Evolutionary conservation across 306 rosid species (phyloP), one percentile per base, ranked within the genome.

Genomic region (Vigna mungo): DNA sequence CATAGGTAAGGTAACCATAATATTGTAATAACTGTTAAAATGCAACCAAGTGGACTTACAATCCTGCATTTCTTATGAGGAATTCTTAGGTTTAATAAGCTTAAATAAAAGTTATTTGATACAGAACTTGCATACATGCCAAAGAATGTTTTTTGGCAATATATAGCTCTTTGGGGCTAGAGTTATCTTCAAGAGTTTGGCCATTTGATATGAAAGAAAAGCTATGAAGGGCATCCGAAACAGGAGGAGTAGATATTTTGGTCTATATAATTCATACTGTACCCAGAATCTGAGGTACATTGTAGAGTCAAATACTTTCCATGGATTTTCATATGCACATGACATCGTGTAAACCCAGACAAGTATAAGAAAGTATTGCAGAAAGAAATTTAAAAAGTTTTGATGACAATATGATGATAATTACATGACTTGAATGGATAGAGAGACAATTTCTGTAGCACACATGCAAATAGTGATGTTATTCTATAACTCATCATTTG

Each of bases 21-120:
- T 78, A 46, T 78, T 68, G 52, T 78, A 47, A 68, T 27, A 44
- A 58, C 32, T 20, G 16, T 32, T 68, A 54, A 67, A 69, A 62
- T 52, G 74, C 23, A 23, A 34, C 66, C n/a, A n/a, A n/a, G n/a
- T n/a, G n/a, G n/a, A n/a, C n/a, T n/a, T n/a, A n/a, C n/a, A n/a
- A n/a, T n/a, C n/a, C 39, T 51, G 75, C 65, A 56, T 55, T 49
- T 37, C 51, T 23, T 14, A 17, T 47, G 78, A 48, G 44, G 21
- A 48, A 34, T 68, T 44, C 59, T 74, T 60, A 21, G 56, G 64
- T 66, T 68, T 63, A 51, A 43, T 60, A 53, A 37, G 52, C 76
- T 82, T 76, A 0, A 34, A 66, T 16, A 17, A 63, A 72, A 32
- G 18, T 60, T 10, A 46, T 46, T 74, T 12, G 54, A 21, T 74